Evolutionary conservation across 495 filamentous ascomycete species (phyloP).

Genomic region (Aspergillus bertholletiae): DNA sequence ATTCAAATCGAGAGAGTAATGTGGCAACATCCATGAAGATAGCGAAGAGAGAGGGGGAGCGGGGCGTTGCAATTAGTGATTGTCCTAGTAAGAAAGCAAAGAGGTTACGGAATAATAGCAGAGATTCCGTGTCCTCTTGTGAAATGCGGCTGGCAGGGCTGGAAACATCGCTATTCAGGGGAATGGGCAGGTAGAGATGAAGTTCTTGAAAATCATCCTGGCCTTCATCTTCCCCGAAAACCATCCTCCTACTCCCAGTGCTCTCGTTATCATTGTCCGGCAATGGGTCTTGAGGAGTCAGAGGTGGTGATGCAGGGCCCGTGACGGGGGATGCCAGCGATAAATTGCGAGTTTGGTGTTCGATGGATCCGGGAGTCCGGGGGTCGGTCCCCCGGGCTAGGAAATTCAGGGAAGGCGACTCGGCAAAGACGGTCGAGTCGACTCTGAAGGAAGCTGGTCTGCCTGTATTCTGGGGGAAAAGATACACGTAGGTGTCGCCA

Average conservation of each 20-base stretch:
- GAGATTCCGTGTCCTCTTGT: constrained; percentile 58
- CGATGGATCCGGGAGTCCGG: constrained; percentile 23
- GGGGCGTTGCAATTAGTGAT: constrained; percentile 72
- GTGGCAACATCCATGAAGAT: constrained; percentile 70
- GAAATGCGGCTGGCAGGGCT: constrained; percentile 34
- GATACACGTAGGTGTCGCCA: constrained; percentile 79
- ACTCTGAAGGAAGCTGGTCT: constrained; percentile 75
- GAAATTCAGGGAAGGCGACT: constrained; percentile 65
- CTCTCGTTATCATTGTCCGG: constrained; percentile 42
- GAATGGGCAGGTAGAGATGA: constrained; percentile 68
- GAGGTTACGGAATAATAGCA: constrained; percentile 80
- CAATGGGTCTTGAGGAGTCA: constrained; percentile 31
- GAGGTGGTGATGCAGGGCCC: constrained; percentile 38
- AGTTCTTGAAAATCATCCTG: constrained; percentile 49
- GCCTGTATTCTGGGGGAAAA: constrained; percentile 65
- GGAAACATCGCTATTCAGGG: constrained; percentile 47
- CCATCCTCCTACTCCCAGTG: constrained; percentile 40
- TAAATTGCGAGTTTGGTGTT: constrained; percentile 39
- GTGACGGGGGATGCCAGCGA: constrained; percentile 35
- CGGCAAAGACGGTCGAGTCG: constrained; percentile 64
- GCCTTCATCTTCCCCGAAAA: constrained; percentile 35
- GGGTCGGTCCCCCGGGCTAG: constrained; percentile 62
- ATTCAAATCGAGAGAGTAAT: constrained; percentile 69
- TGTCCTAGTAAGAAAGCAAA: constrained; percentile 85
- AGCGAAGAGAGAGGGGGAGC: constrained; percentile 63